Conservation (phyloP, 2,329 filamentous ascomycete species). For the Graphium sp. region DNA sequence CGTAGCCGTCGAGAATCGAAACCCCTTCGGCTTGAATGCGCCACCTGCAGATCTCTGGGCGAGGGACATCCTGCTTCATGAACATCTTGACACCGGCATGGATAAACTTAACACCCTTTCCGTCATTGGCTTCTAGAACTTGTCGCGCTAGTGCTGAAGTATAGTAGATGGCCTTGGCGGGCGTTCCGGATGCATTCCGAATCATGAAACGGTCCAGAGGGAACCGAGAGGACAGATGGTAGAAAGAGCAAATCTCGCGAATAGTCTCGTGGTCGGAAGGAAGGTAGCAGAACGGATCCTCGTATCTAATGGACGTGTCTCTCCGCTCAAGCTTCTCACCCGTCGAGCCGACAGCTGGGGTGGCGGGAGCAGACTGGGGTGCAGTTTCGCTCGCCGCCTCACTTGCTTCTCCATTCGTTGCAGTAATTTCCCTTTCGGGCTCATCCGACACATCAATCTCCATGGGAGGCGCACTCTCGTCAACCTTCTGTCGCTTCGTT, state of each 20-base stretch:
- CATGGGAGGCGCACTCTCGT: not conserved
- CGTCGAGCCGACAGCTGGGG: not conserved
- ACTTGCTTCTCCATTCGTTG: not conserved
- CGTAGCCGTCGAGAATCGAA: conserved; percentile 78
- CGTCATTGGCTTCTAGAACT: conserved; percentile 76
- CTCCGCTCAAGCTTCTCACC: conserved; percentile 6
- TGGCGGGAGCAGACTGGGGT: not conserved
- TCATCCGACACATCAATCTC: conserved; percentile 1
- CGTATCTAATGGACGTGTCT: conserved; percentile 31
- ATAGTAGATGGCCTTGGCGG: conserved; percentile 94
- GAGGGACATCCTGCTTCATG: conserved; percentile 89
- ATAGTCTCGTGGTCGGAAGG: conserved; percentile 59
- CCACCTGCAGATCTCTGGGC: conserved; percentile 77
- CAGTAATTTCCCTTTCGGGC: not conserved
- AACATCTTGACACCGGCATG: conserved; percentile 98
- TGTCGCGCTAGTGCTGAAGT: conserved; percentile 70
- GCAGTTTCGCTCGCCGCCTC: conserved; percentile 4
- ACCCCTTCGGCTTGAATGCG: conserved; percentile 91
- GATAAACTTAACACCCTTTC: conserved; percentile 83
- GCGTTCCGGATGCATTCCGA: conserved; percentile 74
- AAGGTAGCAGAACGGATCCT: conserved; percentile 93
- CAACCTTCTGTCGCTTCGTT: conserved; percentile 2
- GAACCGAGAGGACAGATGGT: conserved; percentile 69
- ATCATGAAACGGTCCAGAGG: conserved; percentile 90
- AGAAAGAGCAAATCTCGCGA: conserved; percentile 64